These are phyloP conservation scores for Verticillium nonalfalfae DNA, from an alignment of 2,329 filamentous ascomycete species.

Conservation along the genomic window DNA sequence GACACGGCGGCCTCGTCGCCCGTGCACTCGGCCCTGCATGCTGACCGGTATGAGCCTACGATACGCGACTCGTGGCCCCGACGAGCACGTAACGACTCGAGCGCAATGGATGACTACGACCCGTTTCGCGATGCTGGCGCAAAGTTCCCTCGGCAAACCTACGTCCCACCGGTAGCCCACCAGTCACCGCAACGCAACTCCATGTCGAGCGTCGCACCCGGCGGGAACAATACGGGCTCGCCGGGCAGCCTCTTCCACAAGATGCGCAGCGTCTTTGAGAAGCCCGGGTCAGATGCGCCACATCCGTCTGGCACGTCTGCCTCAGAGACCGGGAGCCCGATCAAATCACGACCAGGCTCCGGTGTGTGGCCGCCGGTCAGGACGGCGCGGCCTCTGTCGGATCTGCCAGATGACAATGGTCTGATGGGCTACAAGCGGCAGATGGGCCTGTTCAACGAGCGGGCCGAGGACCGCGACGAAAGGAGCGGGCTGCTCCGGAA, in stretches of 20 bases:
- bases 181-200: constrained; percentile 1
- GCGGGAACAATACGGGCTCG: constrained; percentile 9
- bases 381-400: constrained; percentile 1
- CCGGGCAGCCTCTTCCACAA: constrained; percentile 27
- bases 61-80: constrained; percentile 24
- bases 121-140: constrained; percentile 15
- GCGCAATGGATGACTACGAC: constrained; percentile 18
- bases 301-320: not conserved
- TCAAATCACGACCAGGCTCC: constrained; percentile 16
- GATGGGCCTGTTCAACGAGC: constrained; percentile 11
- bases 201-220: constrained; percentile 2
- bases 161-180: constrained; percentile 1
- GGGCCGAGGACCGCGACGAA: constrained; percentile 17
- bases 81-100: constrained; percentile 15
- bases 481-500: constrained; percentile 21
- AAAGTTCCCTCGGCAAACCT: constrained; percentile 3
- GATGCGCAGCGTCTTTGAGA: constrained; percentile 34
- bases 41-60: constrained; percentile 22
- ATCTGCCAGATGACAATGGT: constrained; percentile 12
- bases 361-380: constrained; percentile 14
- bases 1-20: constrained; percentile 26
- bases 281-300: constrained; percentile 1
- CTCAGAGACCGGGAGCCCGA: constrained; percentile 10
- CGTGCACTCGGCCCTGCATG: constrained; percentile 14
- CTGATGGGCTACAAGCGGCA: constrained; percentile 3